Conservation (phyloP, 768 basidiomycete genomes). For the Peribolospora kevripleyi region DNA sequence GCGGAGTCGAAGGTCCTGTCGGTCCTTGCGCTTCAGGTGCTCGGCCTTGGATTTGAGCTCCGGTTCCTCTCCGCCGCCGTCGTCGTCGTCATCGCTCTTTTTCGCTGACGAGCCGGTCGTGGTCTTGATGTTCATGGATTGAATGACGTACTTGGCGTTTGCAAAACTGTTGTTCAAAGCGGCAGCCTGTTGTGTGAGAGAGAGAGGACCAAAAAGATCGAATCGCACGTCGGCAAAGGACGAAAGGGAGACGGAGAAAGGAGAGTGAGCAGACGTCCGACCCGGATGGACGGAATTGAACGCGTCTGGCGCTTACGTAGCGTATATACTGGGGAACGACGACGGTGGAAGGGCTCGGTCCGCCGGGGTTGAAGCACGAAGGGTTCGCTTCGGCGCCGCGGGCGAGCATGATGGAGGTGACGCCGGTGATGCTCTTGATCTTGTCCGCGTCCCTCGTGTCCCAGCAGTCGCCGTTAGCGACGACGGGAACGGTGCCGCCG, state of each 20-base stretch:
- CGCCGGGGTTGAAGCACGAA: constrained; percentile 43
- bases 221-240: too few relatives aligned
- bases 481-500: constrained; percentile 47
- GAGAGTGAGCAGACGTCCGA: background rate
- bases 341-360: constrained; percentile 35
- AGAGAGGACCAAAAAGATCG: too few relatives aligned
- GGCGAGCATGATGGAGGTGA: constrained; percentile 87
- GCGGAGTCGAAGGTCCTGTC: too few relatives aligned
- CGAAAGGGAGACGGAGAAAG: background rate
- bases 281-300: constrained; percentile 5
- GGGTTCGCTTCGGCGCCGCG: constrained; percentile 84
- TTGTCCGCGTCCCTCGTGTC: constrained; percentile 54
- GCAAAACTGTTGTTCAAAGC: too few relatives aligned
- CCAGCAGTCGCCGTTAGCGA: constrained; percentile 80
- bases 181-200: too few relatives aligned
- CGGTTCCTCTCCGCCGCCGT: too few relatives aligned
- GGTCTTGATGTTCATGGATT: too few relatives aligned
- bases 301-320: constrained; percentile 28
- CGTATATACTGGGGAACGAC: constrained; percentile 51
- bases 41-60: too few relatives aligned
- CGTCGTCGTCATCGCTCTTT: too few relatives aligned
- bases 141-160: too few relatives aligned
- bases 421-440: constrained; percentile 50
- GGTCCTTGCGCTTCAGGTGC: too few relatives aligned
- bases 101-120: too few relatives aligned